phyloP scores from a whole-genome alignment of 2,329 filamentous ascomycete species.

The Scedosporium boydii region DNA sequence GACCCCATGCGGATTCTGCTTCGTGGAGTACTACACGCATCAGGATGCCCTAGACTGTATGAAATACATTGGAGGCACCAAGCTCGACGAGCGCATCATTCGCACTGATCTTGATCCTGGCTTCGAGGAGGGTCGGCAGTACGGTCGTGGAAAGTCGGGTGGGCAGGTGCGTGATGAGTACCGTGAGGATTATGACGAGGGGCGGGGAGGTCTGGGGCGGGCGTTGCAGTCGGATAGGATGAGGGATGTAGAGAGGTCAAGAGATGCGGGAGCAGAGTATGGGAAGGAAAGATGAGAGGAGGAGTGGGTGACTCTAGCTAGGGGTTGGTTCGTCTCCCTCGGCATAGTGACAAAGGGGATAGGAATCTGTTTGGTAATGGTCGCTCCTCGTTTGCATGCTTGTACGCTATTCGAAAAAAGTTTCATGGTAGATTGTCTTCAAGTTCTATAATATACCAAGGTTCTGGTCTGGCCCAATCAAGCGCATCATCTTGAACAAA shows the following conservation, averaged over 20 bases:
- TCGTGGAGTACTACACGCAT: slow-evolving; percentile 98
- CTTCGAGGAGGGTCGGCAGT: slow-evolving; percentile 92
- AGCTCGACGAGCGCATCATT: slow-evolving; percentile 94
- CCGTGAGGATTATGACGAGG: slow-evolving; percentile 92
- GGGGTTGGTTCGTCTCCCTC: neutral
- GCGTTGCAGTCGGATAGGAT: slow-evolving; percentile 52
- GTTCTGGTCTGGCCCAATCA: too few relatives aligned
- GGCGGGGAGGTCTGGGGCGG: slow-evolving; percentile 79
- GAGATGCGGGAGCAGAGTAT: slow-evolving; percentile 17
- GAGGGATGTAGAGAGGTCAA: slow-evolving; percentile 22
- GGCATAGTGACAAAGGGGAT: too few relatives aligned
- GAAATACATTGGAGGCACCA: slow-evolving; percentile 97
- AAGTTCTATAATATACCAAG: too few relatives aligned
- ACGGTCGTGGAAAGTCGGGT: slow-evolving; percentile 88
- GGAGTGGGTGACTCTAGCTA: slow-evolving; percentile 11
- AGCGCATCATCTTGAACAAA: slow-evolving; percentile 1
- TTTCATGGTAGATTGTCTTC: too few relatives aligned
- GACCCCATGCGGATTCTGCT: slow-evolving; percentile 98
- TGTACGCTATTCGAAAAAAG: too few relatives aligned
- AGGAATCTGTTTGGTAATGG: too few relatives aligned
- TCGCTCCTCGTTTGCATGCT: too few relatives aligned
- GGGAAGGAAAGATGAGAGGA: slow-evolving; percentile 26
- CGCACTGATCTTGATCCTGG: slow-evolving; percentile 91
- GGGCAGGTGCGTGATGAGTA: slow-evolving; percentile 98
- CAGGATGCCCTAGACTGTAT: slow-evolving; percentile 95